Evolutionary conservation across 306 rosid genomes (phyloP).

Genomic region (Heteromeles arbutifolia): DNA sequence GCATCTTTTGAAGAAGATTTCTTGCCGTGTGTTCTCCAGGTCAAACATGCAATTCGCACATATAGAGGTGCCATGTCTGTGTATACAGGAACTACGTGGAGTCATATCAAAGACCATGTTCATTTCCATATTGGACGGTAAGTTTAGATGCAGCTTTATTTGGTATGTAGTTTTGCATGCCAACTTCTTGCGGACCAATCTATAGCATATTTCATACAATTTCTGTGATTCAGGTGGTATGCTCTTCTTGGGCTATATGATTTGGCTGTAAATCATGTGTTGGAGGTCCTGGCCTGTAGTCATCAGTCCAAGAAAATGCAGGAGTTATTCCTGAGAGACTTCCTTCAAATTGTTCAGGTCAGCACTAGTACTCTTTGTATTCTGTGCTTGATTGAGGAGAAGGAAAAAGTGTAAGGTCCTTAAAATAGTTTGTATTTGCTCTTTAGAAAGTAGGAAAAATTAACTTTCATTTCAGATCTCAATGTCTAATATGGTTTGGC

Average conservation of each 20-base stretch:
- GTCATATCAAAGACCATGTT: conserved; percentile 83
- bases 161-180: neutral
- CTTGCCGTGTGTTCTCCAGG: conserved; percentile 35
- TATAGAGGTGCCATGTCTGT: conserved; percentile 76
- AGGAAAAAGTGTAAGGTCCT: neutral
- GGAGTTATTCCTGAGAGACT: conserved; percentile 66
- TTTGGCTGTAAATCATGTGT: conserved; percentile 79
- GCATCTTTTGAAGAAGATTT: conserved; percentile 16
- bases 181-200: conserved; percentile 1
- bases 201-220: conserved; percentile 19
- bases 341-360: conserved; percentile 87
- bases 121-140: conserved; percentile 96
- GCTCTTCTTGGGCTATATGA: conserved; percentile 78
- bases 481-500: neutral
- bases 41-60: conserved; percentile 93
- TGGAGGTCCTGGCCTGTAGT: conserved; percentile 75
- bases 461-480: neutral
- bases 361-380: conserved; percentile 14
- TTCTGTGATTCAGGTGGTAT: conserved; percentile 75
- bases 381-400: neutral
- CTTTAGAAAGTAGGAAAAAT: neutral
- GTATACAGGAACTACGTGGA: conserved; percentile 79
- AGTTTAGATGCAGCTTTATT: conserved; percentile 29
- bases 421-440: neutral
- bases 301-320: conserved; percentile 92